phyloP scores from a whole-genome alignment of 2,329 filamentous ascomycete genomes.

The Atkinsonella hypoxylon region DNA sequence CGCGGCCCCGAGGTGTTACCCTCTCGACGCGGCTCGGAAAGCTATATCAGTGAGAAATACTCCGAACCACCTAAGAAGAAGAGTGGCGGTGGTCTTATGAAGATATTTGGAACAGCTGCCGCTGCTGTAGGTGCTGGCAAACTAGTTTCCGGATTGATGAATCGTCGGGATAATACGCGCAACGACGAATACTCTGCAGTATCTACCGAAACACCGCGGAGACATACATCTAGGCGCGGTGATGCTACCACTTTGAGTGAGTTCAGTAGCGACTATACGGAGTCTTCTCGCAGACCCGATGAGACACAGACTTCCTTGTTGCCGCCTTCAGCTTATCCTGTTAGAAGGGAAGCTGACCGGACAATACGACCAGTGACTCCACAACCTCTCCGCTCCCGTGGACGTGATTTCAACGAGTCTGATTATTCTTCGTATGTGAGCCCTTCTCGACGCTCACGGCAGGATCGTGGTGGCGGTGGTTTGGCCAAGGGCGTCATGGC shows the following conservation, averaged over 20 bases:
- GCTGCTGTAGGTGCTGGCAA: conserved; percentile 51
- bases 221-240: conserved; percentile 27
- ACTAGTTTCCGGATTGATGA: conserved; percentile 46
- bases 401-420: conserved; percentile 36
- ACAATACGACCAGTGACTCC: conserved; percentile 33
- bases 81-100: conserved; percentile 43
- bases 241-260: conserved; percentile 33
- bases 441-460: conserved; percentile 44
- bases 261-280: conserved; percentile 37
- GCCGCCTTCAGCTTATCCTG: conserved; percentile 33
- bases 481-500: conserved; percentile 47
- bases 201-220: conserved; percentile 46
- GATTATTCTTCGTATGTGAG: conserved; percentile 51
- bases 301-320: conserved; percentile 29
- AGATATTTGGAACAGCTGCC: conserved; percentile 46
- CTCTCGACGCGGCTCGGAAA: conserved; percentile 41
- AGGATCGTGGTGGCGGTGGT: conserved; percentile 31
- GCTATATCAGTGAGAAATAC: conserved; percentile 55
- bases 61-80: conserved; percentile 33
- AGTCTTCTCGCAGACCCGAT: conserved; percentile 16
- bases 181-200: conserved; percentile 55
- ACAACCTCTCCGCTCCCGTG: conserved; percentile 33
- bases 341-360: conserved; percentile 24
- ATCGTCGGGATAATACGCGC: conserved; percentile 34
- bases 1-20: conserved; percentile 37